Evolutionary conservation across 768 basidiomycete species (phyloP), one percentile per base, ranked within the genome.

Genomic region (Psilocybe azurescens): DNA sequence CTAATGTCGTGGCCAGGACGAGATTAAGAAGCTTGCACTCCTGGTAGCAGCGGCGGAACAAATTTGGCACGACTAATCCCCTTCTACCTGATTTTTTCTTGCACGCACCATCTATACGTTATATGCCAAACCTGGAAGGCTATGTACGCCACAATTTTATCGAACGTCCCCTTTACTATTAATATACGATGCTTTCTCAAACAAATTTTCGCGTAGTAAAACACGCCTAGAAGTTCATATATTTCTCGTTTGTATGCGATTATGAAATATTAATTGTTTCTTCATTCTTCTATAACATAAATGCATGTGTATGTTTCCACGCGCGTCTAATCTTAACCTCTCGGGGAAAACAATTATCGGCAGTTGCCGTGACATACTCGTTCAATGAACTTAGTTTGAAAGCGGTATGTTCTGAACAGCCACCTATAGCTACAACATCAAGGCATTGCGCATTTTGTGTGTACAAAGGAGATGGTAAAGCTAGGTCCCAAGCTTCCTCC

Each of bases 11-110:
- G 6, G 38, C 28, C 67, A 86, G 79, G 85, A 86, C 59, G 75
- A 86, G 71, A 75, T 72, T 62, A 78, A 74, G 67, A 87, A 87
- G 69, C 68, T 86, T 5, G 61, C 71, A 4, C 68, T 86, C 18
- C 69, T 86, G 29, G 76, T 79, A 3, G 73, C 81, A 51, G 72
- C 80, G 8, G 81, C 84, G 9, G 81, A 78, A 67, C 72, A 79
- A 63, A 79, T 86, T 53, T 86, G 83, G 83, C 60, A 65, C 44
- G 65, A 67, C 33, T 64, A 55, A 60, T 50, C 38, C 24, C 48
- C 56, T 54, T 20, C 18, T 52, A 38, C 24, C n/a, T 33, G 29
- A n/a, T 47, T 16, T 51, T n/a, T 33, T 49, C 56, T 56, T 58
- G 32, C 56, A 30, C 41, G n/a, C 47, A 28, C 29, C 33, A 55